These are phyloP conservation scores for Aspergillus neotritici DNA, from an alignment of 2,329 filamentous ascomycete genomes.

Conservation along the genomic window DNA sequence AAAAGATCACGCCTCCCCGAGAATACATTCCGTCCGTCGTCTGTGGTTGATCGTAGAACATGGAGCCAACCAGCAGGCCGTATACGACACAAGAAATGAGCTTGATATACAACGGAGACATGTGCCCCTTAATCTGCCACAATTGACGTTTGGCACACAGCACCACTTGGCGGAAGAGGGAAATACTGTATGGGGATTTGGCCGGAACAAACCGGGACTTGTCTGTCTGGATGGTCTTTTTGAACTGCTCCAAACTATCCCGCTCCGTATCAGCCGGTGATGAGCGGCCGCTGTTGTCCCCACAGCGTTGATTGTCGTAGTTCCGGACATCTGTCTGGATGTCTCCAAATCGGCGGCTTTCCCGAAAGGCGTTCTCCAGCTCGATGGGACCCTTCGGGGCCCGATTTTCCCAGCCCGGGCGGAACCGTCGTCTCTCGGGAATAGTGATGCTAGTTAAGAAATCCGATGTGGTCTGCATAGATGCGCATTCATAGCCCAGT, in stretches of 20 bases:
- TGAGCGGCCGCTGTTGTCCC: slow-evolving; percentile 39
- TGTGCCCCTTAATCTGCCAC: slow-evolving; percentile 68
- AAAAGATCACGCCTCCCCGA: slow-evolving; percentile 56
- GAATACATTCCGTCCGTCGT: slow-evolving; percentile 55
- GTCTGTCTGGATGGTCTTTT: slow-evolving; percentile 54
- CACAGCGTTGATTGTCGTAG: slow-evolving; percentile 45
- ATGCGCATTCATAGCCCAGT: slow-evolving; percentile 53
- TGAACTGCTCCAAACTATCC: slow-evolving; percentile 44
- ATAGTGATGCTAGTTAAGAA: slow-evolving; percentile 69
- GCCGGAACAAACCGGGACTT: slow-evolving; percentile 50
- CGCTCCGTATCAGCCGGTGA: slow-evolving; percentile 37
- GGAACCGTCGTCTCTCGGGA: slow-evolving; percentile 59
- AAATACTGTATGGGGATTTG: slow-evolving; percentile 68
- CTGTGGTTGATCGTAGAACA: slow-evolving; percentile 61
- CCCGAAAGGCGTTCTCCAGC: slow-evolving; percentile 59
- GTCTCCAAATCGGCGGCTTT: slow-evolving; percentile 53
- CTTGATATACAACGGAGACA: slow-evolving; percentile 64
- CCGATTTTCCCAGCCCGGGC: slow-evolving; percentile 55
- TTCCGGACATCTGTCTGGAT: slow-evolving; percentile 54
- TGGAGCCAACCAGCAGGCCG: slow-evolving; percentile 63
- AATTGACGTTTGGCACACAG: slow-evolving; percentile 60
- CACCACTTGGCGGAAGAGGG: slow-evolving; percentile 60
- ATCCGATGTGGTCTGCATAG: slow-evolving; percentile 62
- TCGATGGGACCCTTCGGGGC: slow-evolving; percentile 62
- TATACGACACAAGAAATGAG: slow-evolving; percentile 67